phyloP scores from a whole-genome alignment of 805 yeast genomes.

The Isabelozyma pseudorhagii region DNA sequence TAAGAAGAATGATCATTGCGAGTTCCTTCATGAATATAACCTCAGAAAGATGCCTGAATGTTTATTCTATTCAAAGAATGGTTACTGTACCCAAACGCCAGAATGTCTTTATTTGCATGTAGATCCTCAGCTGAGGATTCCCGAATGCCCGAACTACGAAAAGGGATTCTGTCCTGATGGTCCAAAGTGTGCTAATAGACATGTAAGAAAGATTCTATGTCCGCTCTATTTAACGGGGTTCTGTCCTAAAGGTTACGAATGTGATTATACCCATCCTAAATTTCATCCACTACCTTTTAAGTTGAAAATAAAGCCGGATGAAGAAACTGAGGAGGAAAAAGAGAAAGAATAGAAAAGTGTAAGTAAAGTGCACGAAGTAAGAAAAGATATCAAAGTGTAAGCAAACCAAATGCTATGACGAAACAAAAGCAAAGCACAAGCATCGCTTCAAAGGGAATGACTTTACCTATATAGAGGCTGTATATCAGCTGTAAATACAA shows the following conservation, averaged over 20 bases:
- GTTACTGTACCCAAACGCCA: slow-evolving; percentile 86
- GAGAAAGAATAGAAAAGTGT: background rate
- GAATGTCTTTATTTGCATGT: slow-evolving; percentile 92
- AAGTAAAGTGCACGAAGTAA: no score
- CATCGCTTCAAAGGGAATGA: no score
- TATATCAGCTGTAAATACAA: background rate
- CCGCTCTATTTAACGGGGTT: slow-evolving; percentile 83
- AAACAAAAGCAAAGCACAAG: no score
- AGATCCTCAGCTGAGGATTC: slow-evolving; percentile 85
- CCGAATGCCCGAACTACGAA: slow-evolving; percentile 79
- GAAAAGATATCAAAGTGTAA: no score
- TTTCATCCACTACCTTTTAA: slow-evolving; percentile 48
- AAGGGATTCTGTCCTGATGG: slow-evolving; percentile 93
- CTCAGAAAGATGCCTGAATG: slow-evolving; percentile 96
- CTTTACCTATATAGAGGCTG: no score
- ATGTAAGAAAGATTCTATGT: slow-evolving; percentile 72
- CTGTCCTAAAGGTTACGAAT: slow-evolving; percentile 83
- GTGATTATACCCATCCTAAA: slow-evolving; percentile 81
- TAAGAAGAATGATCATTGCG: slow-evolving; percentile 95
- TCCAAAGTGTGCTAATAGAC: slow-evolving; percentile 79
- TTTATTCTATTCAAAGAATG: slow-evolving; percentile 75
- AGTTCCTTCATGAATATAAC: slow-evolving; percentile 92
- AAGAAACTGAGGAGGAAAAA: slow-evolving; percentile 21
- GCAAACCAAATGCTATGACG: no score
- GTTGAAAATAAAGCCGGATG: slow-evolving; percentile 44